phyloP scores from a whole-genome alignment of 345 rosid species.

The Cardamine occulta region DNA sequence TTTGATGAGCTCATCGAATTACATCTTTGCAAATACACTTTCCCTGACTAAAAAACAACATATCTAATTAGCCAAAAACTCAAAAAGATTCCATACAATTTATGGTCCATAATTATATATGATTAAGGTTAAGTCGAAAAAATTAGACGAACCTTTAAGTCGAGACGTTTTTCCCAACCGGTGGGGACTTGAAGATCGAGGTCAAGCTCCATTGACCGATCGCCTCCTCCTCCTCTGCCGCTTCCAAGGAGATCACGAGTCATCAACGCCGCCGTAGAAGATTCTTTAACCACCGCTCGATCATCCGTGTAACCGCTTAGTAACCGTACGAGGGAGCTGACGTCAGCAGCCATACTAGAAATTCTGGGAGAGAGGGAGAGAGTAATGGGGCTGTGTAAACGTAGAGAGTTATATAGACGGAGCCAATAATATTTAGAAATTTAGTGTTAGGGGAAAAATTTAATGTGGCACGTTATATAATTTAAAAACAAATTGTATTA shows the following conservation, averaged over 20 bases:
- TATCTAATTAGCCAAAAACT: not conserved
- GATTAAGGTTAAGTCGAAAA: not conserved
- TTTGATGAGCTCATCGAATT: slow-evolving; percentile 54
- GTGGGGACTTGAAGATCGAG: slow-evolving; percentile 83
- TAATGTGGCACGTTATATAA: slow-evolving; percentile 41
- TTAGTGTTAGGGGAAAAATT: not conserved
- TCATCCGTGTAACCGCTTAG: slow-evolving; percentile 54
- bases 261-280: slow-evolving; percentile 55
- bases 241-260: slow-evolving; percentile 77
- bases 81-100: no score
- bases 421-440: not conserved
- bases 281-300: slow-evolving; percentile 44
- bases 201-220: slow-evolving; percentile 75
- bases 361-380: not conserved
- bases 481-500: not conserved
- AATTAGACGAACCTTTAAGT: slow-evolving; percentile 62
- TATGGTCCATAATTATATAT: no score
- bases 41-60: slow-evolving; percentile 67
- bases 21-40: slow-evolving; percentile 74
- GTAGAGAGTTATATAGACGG: slow-evolving; percentile 27
- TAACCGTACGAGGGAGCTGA: slow-evolving; percentile 53
- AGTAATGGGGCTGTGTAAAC: not conserved
- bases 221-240: slow-evolving; percentile 33
- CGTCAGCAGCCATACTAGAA: slow-evolving; percentile 64
- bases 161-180: slow-evolving; percentile 93